Base-by-base conservation (phyloP, 495 filamentous ascomycete species). In the Lophiotrema nucula region DNA sequence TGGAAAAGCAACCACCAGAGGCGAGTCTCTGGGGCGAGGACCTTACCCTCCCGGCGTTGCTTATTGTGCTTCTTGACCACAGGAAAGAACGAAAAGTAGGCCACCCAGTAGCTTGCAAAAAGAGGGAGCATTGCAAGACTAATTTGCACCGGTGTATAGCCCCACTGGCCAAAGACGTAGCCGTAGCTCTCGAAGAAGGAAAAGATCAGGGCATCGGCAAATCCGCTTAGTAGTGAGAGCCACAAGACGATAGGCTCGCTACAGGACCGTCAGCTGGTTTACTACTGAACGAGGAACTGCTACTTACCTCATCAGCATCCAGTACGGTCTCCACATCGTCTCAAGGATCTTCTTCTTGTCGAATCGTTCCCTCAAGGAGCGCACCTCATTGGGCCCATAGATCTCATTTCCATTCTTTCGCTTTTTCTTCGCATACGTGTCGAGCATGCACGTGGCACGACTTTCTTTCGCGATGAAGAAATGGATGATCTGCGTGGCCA, bases 191-290 rank as follows among this genome's bases (percentile, higher is more conserved):
- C 78, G 38, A 86, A 74, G 70, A 85, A 85, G 74, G 82, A 86
- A 70, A 84, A 86, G 72, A 92, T 86, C 11, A 92, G 77, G n/a
- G 86, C 87, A 60, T 90, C 88, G 22, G 79, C 81, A 74, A 89
- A 89, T 37, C 88, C 87, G 24, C 80, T 85, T 31, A 90, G 83
- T 4, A 89, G 73, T 2, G 87, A 90, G 3, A 91, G 75, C 47
- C 74, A 81, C 2, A 88, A 72, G 8, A 89, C 88, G 60, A 91
- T 90, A 1, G 87, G 84, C 63, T 91, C 87, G 0, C 78, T 83
- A 18, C n/a, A n/a, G n/a, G n/a, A 87, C 58, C 70, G 89, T 87
- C 85, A 91, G 90, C 37, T 81, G 79, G 71, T 89, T 35, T 8
- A 35, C 31, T 15, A 35, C 31, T 8, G 15, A 35, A 8, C 31